Evolutionary conservation across 2,329 filamentous ascomycete species (phyloP).

Genomic region (Sporothrix dimorphospora): DNA sequence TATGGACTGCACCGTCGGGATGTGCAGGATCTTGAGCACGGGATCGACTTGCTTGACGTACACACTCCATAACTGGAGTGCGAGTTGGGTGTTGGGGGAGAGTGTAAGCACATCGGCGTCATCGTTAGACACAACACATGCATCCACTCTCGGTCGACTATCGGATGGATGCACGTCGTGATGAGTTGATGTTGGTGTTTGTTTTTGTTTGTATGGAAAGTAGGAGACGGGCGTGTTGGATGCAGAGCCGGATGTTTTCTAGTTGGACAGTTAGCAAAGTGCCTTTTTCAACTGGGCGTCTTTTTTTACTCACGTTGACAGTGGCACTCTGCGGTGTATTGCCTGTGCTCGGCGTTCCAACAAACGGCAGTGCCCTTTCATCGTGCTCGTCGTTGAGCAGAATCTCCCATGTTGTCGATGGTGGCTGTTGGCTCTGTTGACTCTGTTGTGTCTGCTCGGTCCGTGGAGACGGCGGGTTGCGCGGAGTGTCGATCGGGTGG

Average conservation of each 20-base stretch:
- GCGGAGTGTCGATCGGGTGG: not conserved
- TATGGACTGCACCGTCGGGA: not conserved
- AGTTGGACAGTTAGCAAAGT: not conserved
- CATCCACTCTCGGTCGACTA: too few relatives aligned
- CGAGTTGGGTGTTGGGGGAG: slow-evolving; percentile 1
- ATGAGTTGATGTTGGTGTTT: not conserved
- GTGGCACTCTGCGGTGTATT: not conserved
- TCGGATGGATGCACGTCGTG: not conserved
- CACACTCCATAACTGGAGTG: slow-evolving; percentile 10
- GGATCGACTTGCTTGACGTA: slow-evolving; percentile 20
- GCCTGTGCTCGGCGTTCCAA: not conserved
- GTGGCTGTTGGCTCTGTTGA: not conserved
- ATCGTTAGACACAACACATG: too few relatives aligned
- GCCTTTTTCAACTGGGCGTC: too few relatives aligned
- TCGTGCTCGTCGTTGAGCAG: not conserved
- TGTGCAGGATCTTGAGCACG: slow-evolving; percentile 20
- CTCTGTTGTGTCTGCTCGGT: not conserved
- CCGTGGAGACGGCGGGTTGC: not conserved
- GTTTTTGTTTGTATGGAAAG: not conserved
- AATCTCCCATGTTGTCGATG: slow-evolving; percentile 5
- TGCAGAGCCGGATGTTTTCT: not conserved
- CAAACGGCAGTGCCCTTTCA: not conserved
- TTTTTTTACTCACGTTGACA: not conserved
- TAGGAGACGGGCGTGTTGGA: not conserved
- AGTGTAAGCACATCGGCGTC: not conserved